Base-by-base conservation (phyloP, 495 filamentous ascomycete species). In the Lasiosphaeria hispida region DNA sequence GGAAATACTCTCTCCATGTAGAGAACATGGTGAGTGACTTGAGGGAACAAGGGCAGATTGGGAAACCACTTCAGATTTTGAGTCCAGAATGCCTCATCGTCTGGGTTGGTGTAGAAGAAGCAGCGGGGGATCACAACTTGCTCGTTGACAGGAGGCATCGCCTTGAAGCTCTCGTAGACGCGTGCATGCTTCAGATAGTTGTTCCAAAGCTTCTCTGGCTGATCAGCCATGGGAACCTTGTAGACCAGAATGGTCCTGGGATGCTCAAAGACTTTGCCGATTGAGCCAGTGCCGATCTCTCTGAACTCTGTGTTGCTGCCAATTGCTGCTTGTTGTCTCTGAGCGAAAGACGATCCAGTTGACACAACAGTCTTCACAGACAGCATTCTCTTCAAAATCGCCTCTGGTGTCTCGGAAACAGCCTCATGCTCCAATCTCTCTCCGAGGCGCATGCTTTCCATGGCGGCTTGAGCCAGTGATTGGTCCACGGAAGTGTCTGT, bases 311-410 rank as follows among this genome's bases (percentile, higher is more conserved):
- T n/a, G n/a, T n/a, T n/a, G n/a, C n/a, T n/a, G n/a, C n/a, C n/a
- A n/a, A n/a, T n/a, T n/a, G n/a, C n/a, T n/a, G n/a, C n/a, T n/a
- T n/a, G n/a, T n/a, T n/a, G n/a, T n/a, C n/a, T n/a, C n/a, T n/a
- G n/a, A n/a, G n/a, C n/a, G n/a, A n/a, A 48, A 48, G 44, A 48
- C 44, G 44, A 48, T 48, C 44, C 44, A 48, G 44, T 48, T 48
- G 44, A 48, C 19, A 48, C 44, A 10, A 48, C 19, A 48, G 44
- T 48, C 44, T 48, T 48, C 44, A 48, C 44, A 48, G 44, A 48
- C 17, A 48, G 44, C 19, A 48, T 48, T 48, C 44, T 48, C 44
- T 48, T 48, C 19, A 48, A 48, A 48, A 48, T 48, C 44, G 44
- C 44, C 44, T 48, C 44, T 48, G 44, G 44, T 48, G 44, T 48